Evolutionary conservation across 2,329 filamentous ascomycete genomes (phyloP).

Genomic region (Alternaria arbusti): DNA sequence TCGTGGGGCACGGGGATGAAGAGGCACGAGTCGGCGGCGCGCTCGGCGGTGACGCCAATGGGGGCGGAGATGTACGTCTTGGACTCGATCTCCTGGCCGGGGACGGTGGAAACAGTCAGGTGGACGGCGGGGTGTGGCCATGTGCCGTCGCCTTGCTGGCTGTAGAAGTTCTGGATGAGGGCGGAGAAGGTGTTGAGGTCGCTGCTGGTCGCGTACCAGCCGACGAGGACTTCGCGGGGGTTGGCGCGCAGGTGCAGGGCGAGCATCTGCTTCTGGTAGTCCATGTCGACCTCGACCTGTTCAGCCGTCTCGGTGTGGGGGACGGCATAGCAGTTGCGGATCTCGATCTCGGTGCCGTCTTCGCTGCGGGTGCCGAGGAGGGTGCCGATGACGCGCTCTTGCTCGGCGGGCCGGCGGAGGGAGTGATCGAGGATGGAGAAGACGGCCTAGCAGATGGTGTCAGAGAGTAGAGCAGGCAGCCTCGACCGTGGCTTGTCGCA

Average conservation of each 20-base stretch:
- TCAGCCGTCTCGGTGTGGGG: slow-evolving; percentile 98
- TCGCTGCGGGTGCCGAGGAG: slow-evolving; percentile 91
- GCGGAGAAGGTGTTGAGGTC: slow-evolving; percentile 99
- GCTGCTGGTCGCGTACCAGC: slow-evolving; percentile 97
- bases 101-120: slow-evolving; percentile 89
- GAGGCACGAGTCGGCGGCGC: slow-evolving; percentile 92
- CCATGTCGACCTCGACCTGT: slow-evolving; percentile 99
- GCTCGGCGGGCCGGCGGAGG: slow-evolving; percentile 86
- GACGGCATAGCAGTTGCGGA: slow-evolving; percentile 95
- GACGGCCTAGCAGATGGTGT: slow-evolving; percentile 57
- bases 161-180: slow-evolving; percentile 99
- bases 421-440: slow-evolving; percentile 85
- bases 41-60: slow-evolving; percentile 92
- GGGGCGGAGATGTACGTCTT: slow-evolving; percentile 95
- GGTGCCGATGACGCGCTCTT: slow-evolving; percentile 95
- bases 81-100: slow-evolving; percentile 86
- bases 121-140: slow-evolving; percentile 98
- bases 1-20: slow-evolving; percentile 98
- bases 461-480: slow-evolving; percentile 9
- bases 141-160: slow-evolving; percentile 93
- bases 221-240: slow-evolving; percentile 90
- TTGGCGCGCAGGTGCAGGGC: slow-evolving; percentile 91
- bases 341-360: slow-evolving; percentile 95
- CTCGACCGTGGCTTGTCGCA: slow-evolving; percentile 33
- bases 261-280: slow-evolving; percentile 99